Evolutionary conservation across 2,329 filamentous ascomycete species (phyloP).

Genomic region (Diplocarpon mali): DNA sequence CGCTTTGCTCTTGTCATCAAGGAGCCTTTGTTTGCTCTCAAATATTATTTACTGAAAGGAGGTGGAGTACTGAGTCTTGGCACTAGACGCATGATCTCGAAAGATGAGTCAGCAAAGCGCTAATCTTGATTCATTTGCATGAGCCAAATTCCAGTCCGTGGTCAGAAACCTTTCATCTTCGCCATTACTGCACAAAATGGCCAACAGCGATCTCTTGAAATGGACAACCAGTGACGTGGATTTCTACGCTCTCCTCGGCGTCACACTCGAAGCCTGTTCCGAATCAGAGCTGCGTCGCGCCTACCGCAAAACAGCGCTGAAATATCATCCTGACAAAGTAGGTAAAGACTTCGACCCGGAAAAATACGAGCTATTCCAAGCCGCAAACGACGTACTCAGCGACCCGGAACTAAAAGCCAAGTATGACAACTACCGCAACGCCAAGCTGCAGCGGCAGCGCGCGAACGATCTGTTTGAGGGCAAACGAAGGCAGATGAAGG

Average conservation of each 20-base stretch:
- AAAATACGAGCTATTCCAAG: slow-evolving; percentile 76
- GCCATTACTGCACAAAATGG: slow-evolving; percentile 15
- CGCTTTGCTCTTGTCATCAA: too few relatives aligned
- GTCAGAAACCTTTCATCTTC: not conserved
- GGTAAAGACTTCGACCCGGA: slow-evolving; percentile 62
- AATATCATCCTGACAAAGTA: slow-evolving; percentile 90
- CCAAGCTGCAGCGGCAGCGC: slow-evolving; percentile 55
- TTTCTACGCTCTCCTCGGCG: slow-evolving; percentile 26
- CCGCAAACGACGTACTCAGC: slow-evolving; percentile 74
- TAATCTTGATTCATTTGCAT: too few relatives aligned
- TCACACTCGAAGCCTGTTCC: slow-evolving; percentile 19
- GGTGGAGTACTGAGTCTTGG: too few relatives aligned
- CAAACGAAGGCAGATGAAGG: slow-evolving; percentile 64
- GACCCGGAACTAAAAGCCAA: slow-evolving; percentile 58
- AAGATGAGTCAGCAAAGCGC: too few relatives aligned
- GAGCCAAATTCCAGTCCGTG: too few relatives aligned
- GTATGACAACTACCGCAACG: slow-evolving; percentile 69
- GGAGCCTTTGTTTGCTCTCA: too few relatives aligned
- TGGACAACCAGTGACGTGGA: slow-evolving; percentile 26
- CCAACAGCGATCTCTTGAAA: slow-evolving; percentile 25
- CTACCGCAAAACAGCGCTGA: slow-evolving; percentile 76
- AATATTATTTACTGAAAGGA: too few relatives aligned
- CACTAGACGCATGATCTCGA: too few relatives aligned
- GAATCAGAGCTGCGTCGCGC: slow-evolving; percentile 35
- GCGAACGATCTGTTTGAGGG: slow-evolving; percentile 65